Conservation (phyloP, 768 basidiomycete species). For the Kwoniella mangroviensis region DNA sequence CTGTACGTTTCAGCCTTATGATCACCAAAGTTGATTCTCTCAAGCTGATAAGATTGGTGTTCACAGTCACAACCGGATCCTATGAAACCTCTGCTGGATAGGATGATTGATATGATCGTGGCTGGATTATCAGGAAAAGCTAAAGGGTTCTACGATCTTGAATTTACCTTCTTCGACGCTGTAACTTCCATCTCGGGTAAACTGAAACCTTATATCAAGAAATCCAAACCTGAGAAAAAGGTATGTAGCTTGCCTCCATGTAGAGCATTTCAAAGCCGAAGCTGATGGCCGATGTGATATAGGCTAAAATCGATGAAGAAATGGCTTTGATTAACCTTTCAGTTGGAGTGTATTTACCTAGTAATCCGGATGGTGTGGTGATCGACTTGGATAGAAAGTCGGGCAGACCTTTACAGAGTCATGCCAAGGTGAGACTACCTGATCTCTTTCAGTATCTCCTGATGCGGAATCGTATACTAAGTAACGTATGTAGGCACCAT, state of each 20-base stretch:
- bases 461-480: not conserved
- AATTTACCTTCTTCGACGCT: constrained; percentile 93
- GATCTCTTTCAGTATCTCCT: not conserved
- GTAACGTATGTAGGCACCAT: constrained; percentile 74
- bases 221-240: constrained; percentile 95
- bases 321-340: constrained; percentile 95
- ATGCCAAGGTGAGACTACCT: constrained; percentile 75
- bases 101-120: constrained; percentile 79
- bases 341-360: constrained; percentile 94
- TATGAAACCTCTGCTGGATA: constrained; percentile 93
- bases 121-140: constrained; percentile 85
- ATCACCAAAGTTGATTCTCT: not conserved
- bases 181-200: constrained; percentile 98
- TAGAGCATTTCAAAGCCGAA: constrained; percentile 5
- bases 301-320: constrained; percentile 99
- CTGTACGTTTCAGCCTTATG: constrained; percentile 69
- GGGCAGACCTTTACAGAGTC: constrained; percentile 92
- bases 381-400: constrained; percentile 98
- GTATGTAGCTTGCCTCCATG: constrained; percentile 56
- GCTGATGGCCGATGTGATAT: constrained; percentile 20
- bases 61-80: constrained; percentile 67
- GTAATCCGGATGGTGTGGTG: constrained; percentile 94
- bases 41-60: not conserved
- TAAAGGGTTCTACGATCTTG: constrained; percentile 84
- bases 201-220: constrained; percentile 93